Conservation (phyloP, 306 rosid genomes). For the Vigna trinervia region DNA sequence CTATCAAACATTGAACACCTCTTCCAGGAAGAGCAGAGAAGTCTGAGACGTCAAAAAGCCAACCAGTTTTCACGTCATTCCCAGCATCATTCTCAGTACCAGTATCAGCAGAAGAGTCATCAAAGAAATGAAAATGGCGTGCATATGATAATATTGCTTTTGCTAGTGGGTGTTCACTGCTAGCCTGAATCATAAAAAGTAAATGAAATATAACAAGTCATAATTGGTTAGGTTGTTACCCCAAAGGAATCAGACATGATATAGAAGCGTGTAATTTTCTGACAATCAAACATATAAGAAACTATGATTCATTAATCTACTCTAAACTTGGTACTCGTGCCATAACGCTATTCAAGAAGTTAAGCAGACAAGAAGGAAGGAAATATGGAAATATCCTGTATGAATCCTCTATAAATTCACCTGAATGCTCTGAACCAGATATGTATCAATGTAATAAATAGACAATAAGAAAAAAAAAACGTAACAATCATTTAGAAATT, state of each 20-base stretch:
- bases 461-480: not conserved
- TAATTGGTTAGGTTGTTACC: slow-evolving; percentile 4
- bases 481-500: slow-evolving; percentile 31
- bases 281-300: slow-evolving; percentile 23
- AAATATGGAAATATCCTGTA: slow-evolving; percentile 8
- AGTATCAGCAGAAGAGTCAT: slow-evolving; percentile 61
- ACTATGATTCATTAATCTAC: not conserved
- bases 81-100: slow-evolving; percentile 50
- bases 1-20: slow-evolving; percentile 75
- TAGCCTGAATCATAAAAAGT: slow-evolving; percentile 67
- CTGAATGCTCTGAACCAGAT: slow-evolving; percentile 25
- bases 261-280: slow-evolving; percentile 26
- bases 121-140: slow-evolving; percentile 91
- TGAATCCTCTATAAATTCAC: slow-evolving; percentile 28
- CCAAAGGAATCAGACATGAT: not conserved
- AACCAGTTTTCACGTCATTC: slow-evolving; percentile 58
- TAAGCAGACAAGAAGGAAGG: slow-evolving; percentile 16
- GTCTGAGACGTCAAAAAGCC: slow-evolving; percentile 86
- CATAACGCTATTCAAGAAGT: slow-evolving; percentile 31
- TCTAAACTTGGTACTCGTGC: slow-evolving; percentile 16
- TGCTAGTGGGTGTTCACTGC: slow-evolving; percentile 95
- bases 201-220: slow-evolving; percentile 27
- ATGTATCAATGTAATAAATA: slow-evolving; percentile 12
- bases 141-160: slow-evolving; percentile 91
- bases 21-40: slow-evolving; percentile 88